Evolutionary conservation across 306 rosid species (phyloP).

Genomic region (Vicia faba): DNA sequence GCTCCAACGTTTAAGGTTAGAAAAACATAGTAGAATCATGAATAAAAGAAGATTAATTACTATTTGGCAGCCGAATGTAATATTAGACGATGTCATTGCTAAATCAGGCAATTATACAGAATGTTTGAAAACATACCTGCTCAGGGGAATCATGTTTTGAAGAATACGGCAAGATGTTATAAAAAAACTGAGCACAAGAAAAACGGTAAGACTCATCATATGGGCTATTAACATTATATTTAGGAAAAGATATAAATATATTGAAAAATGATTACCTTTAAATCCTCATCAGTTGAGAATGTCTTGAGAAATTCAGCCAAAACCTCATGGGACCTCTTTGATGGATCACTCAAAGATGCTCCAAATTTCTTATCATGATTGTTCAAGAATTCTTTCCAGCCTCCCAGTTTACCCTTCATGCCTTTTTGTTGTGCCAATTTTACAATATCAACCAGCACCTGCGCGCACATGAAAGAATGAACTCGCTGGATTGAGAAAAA

Average conservation of each 20-base stretch:
- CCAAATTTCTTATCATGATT: conserved; percentile 64
- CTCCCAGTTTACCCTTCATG: conserved; percentile 65
- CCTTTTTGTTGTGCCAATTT: conserved; percentile 71
- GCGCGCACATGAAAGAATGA: conserved; percentile 30
- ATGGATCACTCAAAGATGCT: conserved; percentile 70
- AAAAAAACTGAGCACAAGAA: conserved; percentile 51
- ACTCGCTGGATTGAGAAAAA: neutral
- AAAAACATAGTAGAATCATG: conserved; percentile 32
- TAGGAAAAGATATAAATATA: neutral
- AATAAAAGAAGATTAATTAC: conserved; percentile 18
- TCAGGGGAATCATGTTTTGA: conserved; percentile 60
- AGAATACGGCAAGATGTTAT: conserved; percentile 53
- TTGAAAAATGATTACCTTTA: too few species aligned
- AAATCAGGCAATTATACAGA: too few species aligned
- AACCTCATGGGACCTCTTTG: conserved; percentile 55
- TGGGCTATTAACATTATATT: conserved; percentile 11
- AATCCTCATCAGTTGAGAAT: conserved; percentile 42
- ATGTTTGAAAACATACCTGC: conserved; percentile 77
- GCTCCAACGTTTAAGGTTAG: conserved; percentile 47
- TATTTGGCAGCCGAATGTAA: too few species aligned
- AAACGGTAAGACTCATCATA: conserved; percentile 3
- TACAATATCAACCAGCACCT: conserved; percentile 78
- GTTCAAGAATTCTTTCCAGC: conserved; percentile 75
- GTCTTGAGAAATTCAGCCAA: conserved; percentile 73
- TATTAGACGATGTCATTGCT: conserved; percentile 8